Evolutionary conservation across 2,329 filamentous ascomycete species (phyloP), one percentile per base, ranked within the genome.

Genomic region (Cladosporium sp.): DNA sequence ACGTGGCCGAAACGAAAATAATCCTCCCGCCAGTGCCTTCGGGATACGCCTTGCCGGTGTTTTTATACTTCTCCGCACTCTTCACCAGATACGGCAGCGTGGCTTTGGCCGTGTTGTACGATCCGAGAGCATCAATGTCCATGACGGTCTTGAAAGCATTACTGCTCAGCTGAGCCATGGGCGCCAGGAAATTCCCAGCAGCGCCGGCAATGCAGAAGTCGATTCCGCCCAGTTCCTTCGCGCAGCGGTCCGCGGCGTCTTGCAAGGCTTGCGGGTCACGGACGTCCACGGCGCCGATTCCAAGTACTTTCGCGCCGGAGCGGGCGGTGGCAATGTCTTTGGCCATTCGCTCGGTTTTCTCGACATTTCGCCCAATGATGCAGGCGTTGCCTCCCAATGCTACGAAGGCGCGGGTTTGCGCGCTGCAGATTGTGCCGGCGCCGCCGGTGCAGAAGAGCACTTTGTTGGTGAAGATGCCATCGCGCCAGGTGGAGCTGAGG

Each of bases 121-220:
- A 94, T 27, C 93, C 93, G 30, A 97, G 70, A 2, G 95, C 85
- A 66, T 97, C 93, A 63, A 98, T 98, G 54, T 97, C 93, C 62
- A 97, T 92, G 57, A 98, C 93, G 0, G 88, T 78, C 69, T 91
- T 94, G 82, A 98, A 95, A 3, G 88, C 93, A 65, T 97, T 97
- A 52, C 86, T 72, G 35, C 83, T 89, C 43, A 97, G 79, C 55
- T 85, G 85, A 35, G 85, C 79, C 53, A 97, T 85, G 4, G 92
- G 86, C 0, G 89, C 86, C 18, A 98, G 78, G 69, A 97, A 98
- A 70, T 98, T 98, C 52, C 93, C 93, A 15, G 93, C 93, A 12
- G 93, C 93, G 43, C 93, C 93, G 16, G 92, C 92, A 66, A 96
- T 95, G 51, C 94, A 87, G 67, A 85, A 96, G 69, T 98, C 93